phyloP scores from a whole-genome alignment of 1,139 yeast genomes.

The Yamadazyma trypodendri region DNA sequence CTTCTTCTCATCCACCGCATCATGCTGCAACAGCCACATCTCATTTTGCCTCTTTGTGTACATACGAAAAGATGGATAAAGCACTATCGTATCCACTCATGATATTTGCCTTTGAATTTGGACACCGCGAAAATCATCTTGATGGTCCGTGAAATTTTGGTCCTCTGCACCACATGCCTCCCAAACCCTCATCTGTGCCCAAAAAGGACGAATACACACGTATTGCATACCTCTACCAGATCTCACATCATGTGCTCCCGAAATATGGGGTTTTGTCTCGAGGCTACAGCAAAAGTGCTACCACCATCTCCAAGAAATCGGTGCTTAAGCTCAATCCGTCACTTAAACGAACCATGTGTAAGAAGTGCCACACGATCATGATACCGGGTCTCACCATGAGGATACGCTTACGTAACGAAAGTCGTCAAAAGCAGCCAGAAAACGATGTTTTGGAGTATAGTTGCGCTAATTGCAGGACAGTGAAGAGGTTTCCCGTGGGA shows the following conservation, averaged over 20 bases:
- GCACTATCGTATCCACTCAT: slow-evolving; percentile 99
- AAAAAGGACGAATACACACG: slow-evolving; percentile 61
- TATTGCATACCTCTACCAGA: slow-evolving; percentile 56
- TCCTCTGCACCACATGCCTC: neutral
- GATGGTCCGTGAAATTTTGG: too few relatives aligned
- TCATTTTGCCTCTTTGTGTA: too few relatives aligned
- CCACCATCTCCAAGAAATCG: slow-evolving; percentile 57
- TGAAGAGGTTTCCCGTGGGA: slow-evolving; percentile 38
- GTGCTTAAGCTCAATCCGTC: slow-evolving; percentile 62
- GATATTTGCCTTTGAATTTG: slow-evolving; percentile 5
- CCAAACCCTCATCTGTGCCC: slow-evolving; percentile 36
- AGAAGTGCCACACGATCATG: slow-evolving; percentile 49
- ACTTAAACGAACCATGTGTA: slow-evolving; percentile 62
- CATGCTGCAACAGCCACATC: too few relatives aligned
- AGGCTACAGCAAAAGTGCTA: slow-evolving; percentile 45
- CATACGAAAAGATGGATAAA: slow-evolving; percentile 92
- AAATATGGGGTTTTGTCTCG: slow-evolving; percentile 42
- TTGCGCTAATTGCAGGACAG: slow-evolving; percentile 25
- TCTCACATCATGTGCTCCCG: slow-evolving; percentile 32
- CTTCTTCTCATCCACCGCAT: too few relatives aligned
- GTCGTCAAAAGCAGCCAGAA: slow-evolving; percentile 22
- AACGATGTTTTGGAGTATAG: slow-evolving; percentile 33
- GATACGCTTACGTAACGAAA: slow-evolving; percentile 28
- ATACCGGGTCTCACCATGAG: slow-evolving; percentile 47
- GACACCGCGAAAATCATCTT: slow-evolving; percentile 2